These are phyloP conservation scores for Podaxis carcinomalis DNA, from an alignment of 768 basidiomycete species.

Conservation along the genomic window DNA sequence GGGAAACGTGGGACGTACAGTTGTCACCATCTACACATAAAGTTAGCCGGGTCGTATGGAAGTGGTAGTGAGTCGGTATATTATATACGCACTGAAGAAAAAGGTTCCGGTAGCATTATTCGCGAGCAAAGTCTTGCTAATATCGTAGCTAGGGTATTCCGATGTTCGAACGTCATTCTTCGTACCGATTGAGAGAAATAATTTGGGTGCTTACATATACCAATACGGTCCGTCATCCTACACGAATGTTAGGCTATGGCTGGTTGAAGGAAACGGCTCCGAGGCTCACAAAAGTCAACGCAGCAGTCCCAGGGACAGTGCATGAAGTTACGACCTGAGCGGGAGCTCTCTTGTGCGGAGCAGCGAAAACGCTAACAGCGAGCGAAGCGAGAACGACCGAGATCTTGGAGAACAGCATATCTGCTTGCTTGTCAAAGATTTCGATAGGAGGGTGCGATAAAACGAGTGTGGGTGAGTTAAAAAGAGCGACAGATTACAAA, in stretches of 20 bases:
- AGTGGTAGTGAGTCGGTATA: not conserved
- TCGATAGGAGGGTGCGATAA: not conserved
- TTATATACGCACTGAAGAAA: conserved; percentile 31
- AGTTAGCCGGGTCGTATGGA: too few relatives aligned
- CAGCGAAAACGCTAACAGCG: conserved; percentile 11
- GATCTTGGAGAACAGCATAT: conserved; percentile 2
- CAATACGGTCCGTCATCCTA: conserved; percentile 41
- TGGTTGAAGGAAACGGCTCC: not conserved
- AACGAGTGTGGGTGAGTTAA: not conserved
- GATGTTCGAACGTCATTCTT: not conserved
- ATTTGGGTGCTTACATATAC: conserved; percentile 24
- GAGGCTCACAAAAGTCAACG: conserved; percentile 34
- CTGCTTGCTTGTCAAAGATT: not conserved
- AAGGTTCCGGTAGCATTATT: conserved; percentile 37
- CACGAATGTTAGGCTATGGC: not conserved
- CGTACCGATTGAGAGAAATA: not conserved
- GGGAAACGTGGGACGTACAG: conserved; percentile 12
- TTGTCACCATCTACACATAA: conserved; percentile 21
- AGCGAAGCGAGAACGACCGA: conserved; percentile 10
- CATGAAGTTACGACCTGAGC: conserved; percentile 32
- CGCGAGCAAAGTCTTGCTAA: conserved; percentile 26
- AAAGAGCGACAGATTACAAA: not conserved
- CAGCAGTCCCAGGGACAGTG: conserved; percentile 32
- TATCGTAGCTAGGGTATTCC: conserved; percentile 24
- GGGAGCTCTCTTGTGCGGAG: conserved; percentile 15